Base-by-base conservation (phyloP, 331 rosid genomes). In the Erythrophleum ivorense region DNA sequence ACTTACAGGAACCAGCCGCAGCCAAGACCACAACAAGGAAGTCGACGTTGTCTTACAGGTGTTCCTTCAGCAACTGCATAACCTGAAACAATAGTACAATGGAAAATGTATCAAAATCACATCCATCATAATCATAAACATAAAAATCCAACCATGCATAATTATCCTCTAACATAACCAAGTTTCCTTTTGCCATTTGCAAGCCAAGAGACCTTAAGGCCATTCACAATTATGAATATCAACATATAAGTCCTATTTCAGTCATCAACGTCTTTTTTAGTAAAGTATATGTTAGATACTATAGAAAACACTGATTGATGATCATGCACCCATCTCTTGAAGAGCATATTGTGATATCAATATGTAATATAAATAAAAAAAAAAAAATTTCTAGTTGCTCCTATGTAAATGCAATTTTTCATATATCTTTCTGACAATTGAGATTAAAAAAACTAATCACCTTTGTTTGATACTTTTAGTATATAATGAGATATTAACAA, bases 1-100 rank as follows among this genome's bases (percentile, higher is more conserved):
- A 87, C 99, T 93, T 91, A 95, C 99, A 95, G 76, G 86, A 76
- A 88, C 99, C 99, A 96, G 77, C 97, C 99, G 18, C 78, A 38
- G 65, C 98, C 99, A 76, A 85, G 5, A 76, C 99, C 99, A 82
- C 99, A 96, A 85, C 98, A 96, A 71, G 92, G 92, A 81, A 96
- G 99, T 58, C 97, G 97, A 0, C 50, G 88, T 82, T 85, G 94
- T 83, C 95, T 88, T 63, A 93, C 89, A 13, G 97, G 97, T 80
- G 88, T 88, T 83, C 98, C 99, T 85, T 96, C 97, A 21, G 92
- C 98, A 82, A 96, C 84, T n/a, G 90, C 97, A 78, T 95, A 93
- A 54, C 94, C 99, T 92, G 84, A 65, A 85, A 57, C 41, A 73
- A 50, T 11, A 45, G 63, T 50, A 59, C 24, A 75, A 75, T 66